These are phyloP conservation scores for Peronospora farinosa DNA, from an alignment of 352 stramenopile species.

Conservation along the genomic window DNA sequence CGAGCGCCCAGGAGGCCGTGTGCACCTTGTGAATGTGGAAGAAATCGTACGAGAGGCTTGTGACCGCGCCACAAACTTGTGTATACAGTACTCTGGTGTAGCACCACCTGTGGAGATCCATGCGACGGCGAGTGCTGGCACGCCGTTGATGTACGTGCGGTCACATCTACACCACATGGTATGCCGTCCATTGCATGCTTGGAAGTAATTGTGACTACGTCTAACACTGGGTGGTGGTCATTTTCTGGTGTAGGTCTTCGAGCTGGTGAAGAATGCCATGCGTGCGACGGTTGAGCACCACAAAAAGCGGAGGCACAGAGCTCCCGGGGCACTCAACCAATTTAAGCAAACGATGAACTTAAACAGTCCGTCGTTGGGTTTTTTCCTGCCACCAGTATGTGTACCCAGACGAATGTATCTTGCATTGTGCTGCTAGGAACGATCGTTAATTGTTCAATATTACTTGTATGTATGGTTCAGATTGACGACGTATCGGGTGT, in stretches of 20 bases:
- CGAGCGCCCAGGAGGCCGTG: constrained; percentile 48
- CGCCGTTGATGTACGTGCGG: constrained; percentile 77
- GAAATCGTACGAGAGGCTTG: constrained; percentile 55
- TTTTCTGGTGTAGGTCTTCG: constrained; percentile 67
- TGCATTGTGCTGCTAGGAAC: background rate
- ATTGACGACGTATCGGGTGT: constrained; percentile 55
- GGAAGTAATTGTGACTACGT: background rate
- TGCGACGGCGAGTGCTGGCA: constrained; percentile 35
- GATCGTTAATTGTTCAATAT: background rate
- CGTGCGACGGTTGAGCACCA: constrained; percentile 94
- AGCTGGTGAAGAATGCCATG: constrained; percentile 99
- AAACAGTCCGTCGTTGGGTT: constrained; percentile 56
- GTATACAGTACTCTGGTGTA: constrained; percentile 44
- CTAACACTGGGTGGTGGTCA: background rate
- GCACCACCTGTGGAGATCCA: constrained; percentile 57
- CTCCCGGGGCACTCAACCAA: constrained; percentile 37
- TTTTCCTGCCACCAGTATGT: constrained; percentile 58
- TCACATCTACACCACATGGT: constrained; percentile 83
- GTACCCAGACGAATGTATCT: background rate
- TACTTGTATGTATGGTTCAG: constrained; percentile 4
- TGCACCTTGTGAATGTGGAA: constrained; percentile 66
- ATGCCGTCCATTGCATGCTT: background rate
- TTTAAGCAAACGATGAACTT: constrained; percentile 67
- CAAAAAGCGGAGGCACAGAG: constrained; percentile 51
- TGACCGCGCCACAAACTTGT: constrained; percentile 49